Base-by-base conservation (phyloP, 768 basidiomycete genomes). In the Coprinellus micaceus region DNA sequence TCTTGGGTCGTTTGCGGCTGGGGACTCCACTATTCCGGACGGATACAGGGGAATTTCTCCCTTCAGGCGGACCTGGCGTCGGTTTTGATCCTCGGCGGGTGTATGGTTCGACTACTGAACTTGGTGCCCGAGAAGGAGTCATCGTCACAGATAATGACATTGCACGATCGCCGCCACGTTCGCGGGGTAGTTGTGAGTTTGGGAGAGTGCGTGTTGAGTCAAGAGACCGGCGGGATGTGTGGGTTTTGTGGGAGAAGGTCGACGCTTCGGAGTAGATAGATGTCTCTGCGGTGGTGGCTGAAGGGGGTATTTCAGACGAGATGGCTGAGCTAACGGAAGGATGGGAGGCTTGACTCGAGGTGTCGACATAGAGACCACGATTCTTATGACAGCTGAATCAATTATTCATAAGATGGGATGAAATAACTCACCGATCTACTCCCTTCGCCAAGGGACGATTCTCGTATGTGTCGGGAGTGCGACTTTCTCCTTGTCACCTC, bases 91-190 rank as follows among this genome's bases (percentile, higher is more conserved):
- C 64, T 66, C 56, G 51, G 11, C 56, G 56, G 29, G 29, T 11
- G 36, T 69, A 67, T 26, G 65, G 62, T n/a, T 74, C 76, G 33
- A 80, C 53, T 39, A 77, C 64, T n/a, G 80, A 74, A 30, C 33
- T 33, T 13, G 33, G 6, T 6, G 33, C 33, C 7, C 83, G 81
- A 53, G 79, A 65, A 59, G 82, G 64, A 65, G 66, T 69, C 11
- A 82, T 71, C n/a, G 82, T 74, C 13, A 86, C 82, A 28, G 88
- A 88, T 77, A 91, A 82, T 53, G 89, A 91, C 74, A 91, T 79
- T 46, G 89, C 75, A 26, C 91, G 83, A 71, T 91, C 89, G 61
- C 30, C 30, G 17, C 19, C 33, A n/a, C 49, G 49, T 51, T 51
- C 87, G 85, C 3, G 71, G 62, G 66, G 53, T 85, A 83, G 61